Evolutionary conservation across 371 early-diverging fungal species (phyloP).

Genomic region (Circinella minor): DNA sequence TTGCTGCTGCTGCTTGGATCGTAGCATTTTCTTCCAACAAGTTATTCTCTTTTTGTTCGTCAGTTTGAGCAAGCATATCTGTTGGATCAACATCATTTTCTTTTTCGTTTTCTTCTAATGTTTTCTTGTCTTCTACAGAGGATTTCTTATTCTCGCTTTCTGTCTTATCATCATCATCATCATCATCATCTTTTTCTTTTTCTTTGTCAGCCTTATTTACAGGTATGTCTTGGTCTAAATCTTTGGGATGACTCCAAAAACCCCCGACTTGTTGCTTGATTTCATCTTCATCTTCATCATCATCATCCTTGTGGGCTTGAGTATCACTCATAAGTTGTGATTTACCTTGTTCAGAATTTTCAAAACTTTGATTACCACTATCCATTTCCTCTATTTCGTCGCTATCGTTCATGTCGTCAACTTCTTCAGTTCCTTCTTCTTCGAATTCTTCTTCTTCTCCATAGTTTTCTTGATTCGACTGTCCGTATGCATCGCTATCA

Average conservation of each 20-base stretch:
- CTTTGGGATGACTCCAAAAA: not conserved
- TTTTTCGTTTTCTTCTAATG: too few relatives aligned
- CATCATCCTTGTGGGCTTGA: not conserved
- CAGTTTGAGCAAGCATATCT: too few relatives aligned
- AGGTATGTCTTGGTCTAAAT: not conserved
- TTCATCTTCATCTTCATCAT: not conserved
- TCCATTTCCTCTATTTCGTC: too few relatives aligned
- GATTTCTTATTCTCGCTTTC: not conserved
- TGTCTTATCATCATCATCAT: not conserved
- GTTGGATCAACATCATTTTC: too few relatives aligned
- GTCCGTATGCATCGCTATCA: constrained; percentile 25
- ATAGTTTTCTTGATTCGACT: too few relatives aligned
- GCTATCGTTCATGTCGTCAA: too few relatives aligned
- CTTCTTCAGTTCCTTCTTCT: too few relatives aligned
- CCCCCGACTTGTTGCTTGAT: not conserved
- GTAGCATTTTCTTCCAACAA: not conserved
- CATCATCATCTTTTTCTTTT: not conserved
- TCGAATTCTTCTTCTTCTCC: too few relatives aligned
- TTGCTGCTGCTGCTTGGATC: not conserved
- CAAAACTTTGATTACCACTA: not conserved
- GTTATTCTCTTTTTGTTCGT: too few relatives aligned
- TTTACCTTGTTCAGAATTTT: not conserved
- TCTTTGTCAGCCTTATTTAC: not conserved
- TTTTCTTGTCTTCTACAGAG: too few relatives aligned
- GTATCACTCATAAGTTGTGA: not conserved